Evolutionary conservation across 768 basidiomycete genomes (phyloP).

Genomic region (Agrocybe pediades): DNA sequence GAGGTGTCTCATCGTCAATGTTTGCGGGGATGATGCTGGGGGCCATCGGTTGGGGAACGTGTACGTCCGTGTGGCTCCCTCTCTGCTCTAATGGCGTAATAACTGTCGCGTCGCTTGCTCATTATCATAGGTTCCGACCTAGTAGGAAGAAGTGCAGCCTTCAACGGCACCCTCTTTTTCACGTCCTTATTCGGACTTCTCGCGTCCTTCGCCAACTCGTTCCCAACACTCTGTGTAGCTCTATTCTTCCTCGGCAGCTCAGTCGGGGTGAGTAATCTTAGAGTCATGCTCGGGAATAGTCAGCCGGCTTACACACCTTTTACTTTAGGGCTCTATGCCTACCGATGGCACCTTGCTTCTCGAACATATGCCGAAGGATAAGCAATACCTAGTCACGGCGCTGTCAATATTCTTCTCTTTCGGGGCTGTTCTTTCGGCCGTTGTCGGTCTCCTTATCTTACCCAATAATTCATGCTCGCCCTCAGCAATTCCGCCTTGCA

Average conservation of each 20-base stretch:
- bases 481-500: conserved; percentile 45
- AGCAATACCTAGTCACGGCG: conserved; percentile 89
- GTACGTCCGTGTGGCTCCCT: conserved; percentile 36
- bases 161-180: conserved; percentile 90
- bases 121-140: conserved; percentile 89
- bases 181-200: conserved; percentile 87
- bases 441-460: conserved; percentile 78
- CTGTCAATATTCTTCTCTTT: conserved; percentile 96
- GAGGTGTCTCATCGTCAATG: conserved; percentile 83
- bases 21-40: conserved; percentile 99
- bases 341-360: conserved; percentile 92
- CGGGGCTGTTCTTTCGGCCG: conserved; percentile 83
- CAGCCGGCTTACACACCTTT: not conserved
- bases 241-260: conserved; percentile 91
- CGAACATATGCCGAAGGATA: conserved; percentile 92
- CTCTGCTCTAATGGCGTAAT: too few relatives aligned
- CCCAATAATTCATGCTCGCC: conserved; percentile 73
- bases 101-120: too few relatives aligned
- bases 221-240: conserved; percentile 66
- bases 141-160: conserved; percentile 85
- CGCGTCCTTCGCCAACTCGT: conserved; percentile 73
- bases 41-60: conserved; percentile 89
- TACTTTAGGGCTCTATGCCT: conserved; percentile 84
- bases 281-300: not conserved
- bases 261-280: conserved; percentile 74